A percentile compares a stretch with the other conserved stretches of the same genome.
Conservation (phyloP, 768 basidiomycete species). For the Leccinum truebloodii region DNA sequence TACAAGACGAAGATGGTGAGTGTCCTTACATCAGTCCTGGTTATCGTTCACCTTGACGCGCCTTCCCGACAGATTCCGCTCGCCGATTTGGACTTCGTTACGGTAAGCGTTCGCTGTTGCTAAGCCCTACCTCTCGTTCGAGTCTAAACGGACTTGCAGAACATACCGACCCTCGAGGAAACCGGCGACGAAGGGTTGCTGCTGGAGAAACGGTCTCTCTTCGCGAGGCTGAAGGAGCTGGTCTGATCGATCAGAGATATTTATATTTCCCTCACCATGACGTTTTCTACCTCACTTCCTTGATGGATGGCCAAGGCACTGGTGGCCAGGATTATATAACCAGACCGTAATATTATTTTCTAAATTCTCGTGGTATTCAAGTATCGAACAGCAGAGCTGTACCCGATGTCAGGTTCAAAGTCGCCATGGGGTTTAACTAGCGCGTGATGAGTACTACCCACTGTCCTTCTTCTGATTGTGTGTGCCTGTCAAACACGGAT, state of each 20-base stretch:
- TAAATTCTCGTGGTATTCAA: background rate
- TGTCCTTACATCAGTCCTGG: background rate
- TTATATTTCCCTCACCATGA: background rate
- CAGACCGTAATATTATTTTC: background rate
- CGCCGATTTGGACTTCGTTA: slow-evolving; percentile 71
- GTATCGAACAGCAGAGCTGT: background rate
- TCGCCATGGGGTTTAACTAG: background rate
- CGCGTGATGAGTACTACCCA: background rate
- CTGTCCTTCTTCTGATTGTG: background rate
- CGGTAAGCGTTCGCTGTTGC: slow-evolving; percentile 39
- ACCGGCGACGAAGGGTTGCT: slow-evolving; percentile 46
- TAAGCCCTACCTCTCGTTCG: background rate
- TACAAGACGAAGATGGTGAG: slow-evolving; percentile 22
- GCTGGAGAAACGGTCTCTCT: slow-evolving; percentile 10
- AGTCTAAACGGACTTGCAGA: slow-evolving; percentile 35
- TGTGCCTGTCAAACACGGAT: background rate
- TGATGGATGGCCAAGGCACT: background rate
- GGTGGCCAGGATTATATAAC: background rate
- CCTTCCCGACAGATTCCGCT: slow-evolving; percentile 16
- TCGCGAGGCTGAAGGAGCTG: slow-evolving; percentile 2
- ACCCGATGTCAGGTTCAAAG: background rate
- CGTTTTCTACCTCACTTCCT: background rate
- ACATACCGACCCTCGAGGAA: slow-evolving; percentile 69
- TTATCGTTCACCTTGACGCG: background rate
- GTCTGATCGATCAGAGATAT: slow-evolving; percentile 7